Conservation (phyloP, 805 yeast species). For the Candida arabinofermentans region DNA sequence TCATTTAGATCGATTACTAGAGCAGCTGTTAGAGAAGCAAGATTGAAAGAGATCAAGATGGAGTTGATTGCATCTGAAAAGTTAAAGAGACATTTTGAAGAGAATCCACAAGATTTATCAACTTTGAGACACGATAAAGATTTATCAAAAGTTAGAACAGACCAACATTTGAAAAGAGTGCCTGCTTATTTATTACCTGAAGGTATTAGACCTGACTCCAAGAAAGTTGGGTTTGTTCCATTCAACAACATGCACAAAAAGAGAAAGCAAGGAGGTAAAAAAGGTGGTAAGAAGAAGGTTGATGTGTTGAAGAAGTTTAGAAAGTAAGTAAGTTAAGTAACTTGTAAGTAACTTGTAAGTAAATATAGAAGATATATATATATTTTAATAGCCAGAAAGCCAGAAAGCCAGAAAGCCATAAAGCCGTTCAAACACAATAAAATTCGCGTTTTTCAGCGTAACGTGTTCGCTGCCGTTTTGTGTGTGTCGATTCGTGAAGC, state of each 20-base stretch:
- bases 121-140: conserved; percentile 90
- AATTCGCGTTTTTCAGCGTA: too few species aligned
- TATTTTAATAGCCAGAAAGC: too few species aligned
- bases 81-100: conserved; percentile 91
- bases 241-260: conserved; percentile 48
- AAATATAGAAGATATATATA: too few species aligned
- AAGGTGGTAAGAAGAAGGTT: conserved; percentile 35
- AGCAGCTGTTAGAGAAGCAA: conserved; percentile 87
- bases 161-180: conserved; percentile 82
- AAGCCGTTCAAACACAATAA: too few species aligned
- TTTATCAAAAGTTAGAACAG: conserved; percentile 75
- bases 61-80: conserved; percentile 87
- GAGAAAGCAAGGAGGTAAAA: conserved; percentile 30
- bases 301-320: conserved; percentile 49
- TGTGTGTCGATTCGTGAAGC: too few species aligned
- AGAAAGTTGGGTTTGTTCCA: conserved; percentile 67
- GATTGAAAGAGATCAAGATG: conserved; percentile 81
- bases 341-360: too few species aligned
- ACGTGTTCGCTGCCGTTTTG: too few species aligned
- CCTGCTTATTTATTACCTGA: conserved; percentile 90
- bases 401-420: too few species aligned
- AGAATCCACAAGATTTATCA: conserved; percentile 90
- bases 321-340: too few species aligned
- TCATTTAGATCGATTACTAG: conserved; percentile 93
- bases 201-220: conserved; percentile 55